Evolutionary conservation across 2,329 filamentous ascomycete species (phyloP).

Genomic region (Colletotrichum higginsianum): DNA sequence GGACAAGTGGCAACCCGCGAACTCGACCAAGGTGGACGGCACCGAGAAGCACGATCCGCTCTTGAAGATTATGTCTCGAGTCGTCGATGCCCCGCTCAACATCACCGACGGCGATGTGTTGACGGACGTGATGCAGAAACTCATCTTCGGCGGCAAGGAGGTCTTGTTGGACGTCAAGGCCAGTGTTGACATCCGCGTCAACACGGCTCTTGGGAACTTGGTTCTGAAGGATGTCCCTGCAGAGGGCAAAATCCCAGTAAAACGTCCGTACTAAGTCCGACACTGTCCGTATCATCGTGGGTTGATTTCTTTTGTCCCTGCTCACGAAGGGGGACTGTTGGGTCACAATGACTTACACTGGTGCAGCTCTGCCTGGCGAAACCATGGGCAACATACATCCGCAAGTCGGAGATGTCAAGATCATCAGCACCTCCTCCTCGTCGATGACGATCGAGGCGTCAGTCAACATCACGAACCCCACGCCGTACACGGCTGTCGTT

Average conservation of each 20-base stretch:
- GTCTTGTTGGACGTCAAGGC: slow-evolving; percentile 84
- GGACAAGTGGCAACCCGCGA: slow-evolving; percentile 85
- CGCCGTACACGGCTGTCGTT: slow-evolving; percentile 85
- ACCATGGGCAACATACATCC: slow-evolving; percentile 67
- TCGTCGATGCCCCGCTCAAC: slow-evolving; percentile 84
- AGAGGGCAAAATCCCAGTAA: slow-evolving; percentile 89
- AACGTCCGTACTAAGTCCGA: slow-evolving; percentile 84
- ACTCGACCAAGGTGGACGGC: slow-evolving; percentile 78
- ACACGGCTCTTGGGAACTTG: slow-evolving; percentile 86
- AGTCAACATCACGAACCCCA: slow-evolving; percentile 92
- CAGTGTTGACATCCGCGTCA: slow-evolving; percentile 84
- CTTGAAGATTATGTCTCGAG: slow-evolving; percentile 81
- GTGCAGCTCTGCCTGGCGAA: slow-evolving; percentile 71
- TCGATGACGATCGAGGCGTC: slow-evolving; percentile 79
- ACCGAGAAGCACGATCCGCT: slow-evolving; percentile 70
- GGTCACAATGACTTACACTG: slow-evolving; percentile 51
- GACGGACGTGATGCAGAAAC: slow-evolving; percentile 82
- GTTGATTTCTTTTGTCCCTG: slow-evolving; percentile 39
- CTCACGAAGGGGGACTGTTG: slow-evolving; percentile 7
- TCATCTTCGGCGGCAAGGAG: slow-evolving; percentile 81
- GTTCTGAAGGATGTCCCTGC: slow-evolving; percentile 87
- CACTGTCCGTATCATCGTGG: slow-evolving; percentile 56
- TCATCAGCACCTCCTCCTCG: slow-evolving; percentile 79
- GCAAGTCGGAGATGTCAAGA: slow-evolving; percentile 78
- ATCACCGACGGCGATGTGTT: slow-evolving; percentile 87